Conservation (phyloP, 768 basidiomycete genomes). For the Psilocybe cubensis region DNA sequence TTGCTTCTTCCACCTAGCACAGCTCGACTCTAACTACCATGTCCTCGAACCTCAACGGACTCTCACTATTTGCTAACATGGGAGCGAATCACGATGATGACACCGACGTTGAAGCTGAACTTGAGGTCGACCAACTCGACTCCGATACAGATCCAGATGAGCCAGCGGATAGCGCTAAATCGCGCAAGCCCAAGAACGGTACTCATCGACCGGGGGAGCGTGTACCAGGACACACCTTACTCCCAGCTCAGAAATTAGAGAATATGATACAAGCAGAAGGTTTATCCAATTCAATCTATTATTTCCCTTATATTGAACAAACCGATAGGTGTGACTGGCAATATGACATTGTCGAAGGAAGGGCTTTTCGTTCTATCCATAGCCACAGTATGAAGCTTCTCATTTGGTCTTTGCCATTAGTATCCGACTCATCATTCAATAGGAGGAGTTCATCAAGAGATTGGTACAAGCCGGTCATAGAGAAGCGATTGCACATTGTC, state of each 20-base stretch:
- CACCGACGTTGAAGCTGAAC: slow-evolving; percentile 60
- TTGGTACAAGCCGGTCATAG: slow-evolving; percentile 71
- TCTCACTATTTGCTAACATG: slow-evolving; percentile 8
- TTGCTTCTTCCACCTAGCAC: background rate
- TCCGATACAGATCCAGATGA: slow-evolving; percentile 54
- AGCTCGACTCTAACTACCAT: slow-evolving; percentile 7
- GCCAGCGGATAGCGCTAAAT: slow-evolving; percentile 26
- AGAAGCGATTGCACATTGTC: slow-evolving; percentile 61
- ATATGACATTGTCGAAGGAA: slow-evolving; percentile 74
- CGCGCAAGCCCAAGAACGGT: slow-evolving; percentile 27
- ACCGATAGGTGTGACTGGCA: slow-evolving; percentile 55
- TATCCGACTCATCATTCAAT: slow-evolving; percentile 15
- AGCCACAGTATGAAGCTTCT: slow-evolving; percentile 61
- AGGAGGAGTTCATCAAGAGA: slow-evolving; percentile 89
- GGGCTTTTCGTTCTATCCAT: slow-evolving; percentile 74
- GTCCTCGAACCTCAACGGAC: slow-evolving; percentile 15
- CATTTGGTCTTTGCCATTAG: background rate
- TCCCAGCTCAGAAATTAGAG: slow-evolving; percentile 71
- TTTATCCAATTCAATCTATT: slow-evolving; percentile 28
- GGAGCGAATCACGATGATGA: slow-evolving; percentile 33
- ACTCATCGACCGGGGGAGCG: slow-evolving; percentile 40
- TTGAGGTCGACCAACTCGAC: slow-evolving; percentile 70
- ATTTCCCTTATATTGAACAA: slow-evolving; percentile 7
- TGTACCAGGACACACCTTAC: slow-evolving; percentile 64
- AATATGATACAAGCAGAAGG: slow-evolving; percentile 83